phyloP scores from a whole-genome alignment of 805 yeast species.

The Saccharomyces eubayanus region DNA sequence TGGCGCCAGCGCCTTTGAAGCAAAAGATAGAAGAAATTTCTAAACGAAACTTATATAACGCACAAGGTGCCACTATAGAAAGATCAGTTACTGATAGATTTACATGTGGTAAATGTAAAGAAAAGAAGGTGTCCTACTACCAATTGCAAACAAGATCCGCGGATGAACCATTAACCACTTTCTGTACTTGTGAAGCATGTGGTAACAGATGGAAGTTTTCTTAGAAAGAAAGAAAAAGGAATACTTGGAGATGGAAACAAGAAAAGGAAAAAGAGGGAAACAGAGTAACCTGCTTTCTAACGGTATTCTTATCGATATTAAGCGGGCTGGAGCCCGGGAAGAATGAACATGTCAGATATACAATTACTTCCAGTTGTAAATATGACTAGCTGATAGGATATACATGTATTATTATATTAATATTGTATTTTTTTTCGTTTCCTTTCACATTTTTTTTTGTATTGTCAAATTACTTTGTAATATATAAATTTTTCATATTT shows the following conservation, averaged over 20 bases:
- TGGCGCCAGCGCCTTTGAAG: slow-evolving; percentile 89
- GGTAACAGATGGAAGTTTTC: slow-evolving; percentile 98
- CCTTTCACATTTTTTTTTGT: not conserved
- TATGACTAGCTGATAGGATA: not conserved
- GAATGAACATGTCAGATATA: not conserved
- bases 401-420: not conserved
- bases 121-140: slow-evolving; percentile 91
- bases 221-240: slow-evolving; percentile 22
- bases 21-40: slow-evolving; percentile 78
- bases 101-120: slow-evolving; percentile 96
- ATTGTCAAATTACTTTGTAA: not conserved
- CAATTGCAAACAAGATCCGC: slow-evolving; percentile 98
- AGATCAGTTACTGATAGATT: slow-evolving; percentile 94
- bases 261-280: not conserved
- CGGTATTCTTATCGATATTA: not conserved
- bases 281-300: not conserved
- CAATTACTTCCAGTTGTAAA: not conserved
- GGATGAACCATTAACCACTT: slow-evolving; percentile 96
- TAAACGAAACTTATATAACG: slow-evolving; percentile 85
- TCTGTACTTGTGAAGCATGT: slow-evolving; percentile 95
- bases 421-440: not conserved
- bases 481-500: not conserved
- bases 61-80: slow-evolving; percentile 94
- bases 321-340: not conserved
- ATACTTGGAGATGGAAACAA: not conserved